These are phyloP conservation scores for Didymella pomorum DNA, from an alignment of 2,329 filamentous ascomycete genomes.

Conservation along the genomic window DNA sequence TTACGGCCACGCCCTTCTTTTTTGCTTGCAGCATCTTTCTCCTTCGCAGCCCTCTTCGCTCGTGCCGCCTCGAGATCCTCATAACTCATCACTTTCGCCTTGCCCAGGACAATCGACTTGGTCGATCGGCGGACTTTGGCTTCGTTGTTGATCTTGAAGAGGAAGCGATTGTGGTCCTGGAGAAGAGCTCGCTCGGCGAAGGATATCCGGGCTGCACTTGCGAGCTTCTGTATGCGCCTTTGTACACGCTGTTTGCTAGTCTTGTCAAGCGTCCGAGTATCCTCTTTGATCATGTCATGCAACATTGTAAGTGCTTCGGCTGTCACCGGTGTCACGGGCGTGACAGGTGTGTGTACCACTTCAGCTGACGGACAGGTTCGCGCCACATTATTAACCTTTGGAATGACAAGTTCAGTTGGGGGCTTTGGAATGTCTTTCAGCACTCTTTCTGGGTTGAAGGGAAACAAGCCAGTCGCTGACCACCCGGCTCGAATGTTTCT, in stretches of 20 bases:
- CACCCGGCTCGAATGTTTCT: neutral
- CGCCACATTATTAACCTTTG: too few species aligned
- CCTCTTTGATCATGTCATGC: neutral
- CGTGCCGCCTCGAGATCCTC: neutral
- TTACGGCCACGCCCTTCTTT: too few species aligned
- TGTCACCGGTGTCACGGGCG: neutral
- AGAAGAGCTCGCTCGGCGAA: neutral
- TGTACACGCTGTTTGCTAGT: neutral
- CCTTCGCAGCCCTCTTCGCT: neutral
- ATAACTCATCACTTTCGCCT: neutral
- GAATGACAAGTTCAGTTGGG: neutral
- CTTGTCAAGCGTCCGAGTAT: neutral
- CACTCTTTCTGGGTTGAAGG: neutral
- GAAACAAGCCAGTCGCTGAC: neutral
- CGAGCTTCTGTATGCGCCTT: neutral
- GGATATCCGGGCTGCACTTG: neutral
- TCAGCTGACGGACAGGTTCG: neutral
- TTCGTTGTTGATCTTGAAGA: neutral
- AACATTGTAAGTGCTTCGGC: neutral
- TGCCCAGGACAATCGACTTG: neutral
- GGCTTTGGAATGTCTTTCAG: neutral
- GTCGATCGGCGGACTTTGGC: neutral
- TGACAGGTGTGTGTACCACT: neutral
- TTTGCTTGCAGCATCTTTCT: too few species aligned
- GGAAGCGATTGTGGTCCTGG: neutral